Evolutionary conservation across 257 asterid genomes (phyloP), one percentile per base, ranked within the genome.

Genomic region (Primulina tabacum): DNA sequence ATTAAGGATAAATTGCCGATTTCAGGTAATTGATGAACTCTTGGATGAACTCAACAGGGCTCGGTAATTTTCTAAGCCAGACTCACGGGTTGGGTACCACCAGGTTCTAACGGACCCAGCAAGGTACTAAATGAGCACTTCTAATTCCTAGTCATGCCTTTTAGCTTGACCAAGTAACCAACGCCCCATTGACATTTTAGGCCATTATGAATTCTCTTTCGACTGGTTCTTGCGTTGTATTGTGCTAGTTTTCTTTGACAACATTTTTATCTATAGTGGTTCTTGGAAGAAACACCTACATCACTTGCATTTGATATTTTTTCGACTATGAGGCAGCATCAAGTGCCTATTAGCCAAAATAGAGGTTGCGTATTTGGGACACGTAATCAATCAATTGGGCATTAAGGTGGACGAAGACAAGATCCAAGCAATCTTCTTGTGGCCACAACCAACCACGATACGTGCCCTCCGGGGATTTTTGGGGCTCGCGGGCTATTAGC

Each of bases 401-500:
- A 75, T 76, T 0, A 2, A 8, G 2, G 50, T 60, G 4, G 75
- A 76, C 16, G 64, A 35, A 8, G 3, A 7, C 0, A 80, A 80
- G 12, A 8, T 79, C 1, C 18, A 14, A 4, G 57, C 69, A 0
- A 28, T 80, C 12, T 0, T 7, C 1, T 21, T 21, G 0, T 80
- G 79, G 79, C 73, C 79, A 0, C 16, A 3, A 8, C 75, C 77
- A 8, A 56, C 26, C 0, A 53, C 50, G 1, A 2, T 68, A 2
- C 55, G 24, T 0, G 67, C 9, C 0, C 18, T 78, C 4, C 8
- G 71, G 0, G 86, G 78, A 2, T 72, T 77, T 10, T 29, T 77
- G 6, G 81, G 77, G 0, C 14, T 77, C 2, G 58, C 72, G 0
- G 72, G 77, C 0, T 80, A 73, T 5, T 73, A 73, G 6, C 21